phyloP scores from a whole-genome alignment of 2,329 filamentous ascomycete species.

The Fusarium equiseti region DNA sequence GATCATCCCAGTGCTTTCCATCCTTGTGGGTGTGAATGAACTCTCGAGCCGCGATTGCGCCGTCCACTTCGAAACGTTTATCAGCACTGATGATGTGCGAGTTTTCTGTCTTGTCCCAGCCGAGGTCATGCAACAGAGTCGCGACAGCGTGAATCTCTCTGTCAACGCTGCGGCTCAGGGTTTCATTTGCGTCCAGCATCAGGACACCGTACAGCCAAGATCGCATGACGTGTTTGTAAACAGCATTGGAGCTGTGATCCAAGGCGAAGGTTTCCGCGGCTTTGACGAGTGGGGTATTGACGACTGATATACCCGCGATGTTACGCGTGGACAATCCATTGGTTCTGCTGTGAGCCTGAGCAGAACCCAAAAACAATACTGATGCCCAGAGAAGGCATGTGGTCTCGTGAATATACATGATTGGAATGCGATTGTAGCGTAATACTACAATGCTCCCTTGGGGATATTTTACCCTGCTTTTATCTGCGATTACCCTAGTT shows the following conservation, averaged over 20 bases:
- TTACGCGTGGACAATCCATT: no score
- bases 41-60: not conserved
- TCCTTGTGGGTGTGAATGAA: not conserved
- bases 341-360: not conserved
- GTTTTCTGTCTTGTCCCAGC: not conserved
- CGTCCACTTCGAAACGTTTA: not conserved
- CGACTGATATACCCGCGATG: conserved; percentile 2
- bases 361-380: accelerated
- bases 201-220: conserved; percentile 20
- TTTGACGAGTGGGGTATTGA: conserved; percentile 19
- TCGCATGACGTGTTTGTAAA: conserved; percentile 33
- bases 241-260: conserved; percentile 6
- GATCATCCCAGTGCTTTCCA: not conserved
- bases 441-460: no score
- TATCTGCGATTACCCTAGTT: no score
- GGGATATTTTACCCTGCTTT: no score
- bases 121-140: conserved; percentile 23
- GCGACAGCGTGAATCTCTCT: conserved; percentile 7
- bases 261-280: conserved; percentile 1
- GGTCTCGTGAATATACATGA: not conserved
- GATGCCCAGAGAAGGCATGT: not conserved
- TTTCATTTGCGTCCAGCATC: conserved; percentile 15
- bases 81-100: not conserved
- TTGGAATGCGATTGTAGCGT: accelerated
- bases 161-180: not conserved